Base-by-base conservation (phyloP, 768 basidiomycete genomes). In the Paxillus involutus region DNA sequence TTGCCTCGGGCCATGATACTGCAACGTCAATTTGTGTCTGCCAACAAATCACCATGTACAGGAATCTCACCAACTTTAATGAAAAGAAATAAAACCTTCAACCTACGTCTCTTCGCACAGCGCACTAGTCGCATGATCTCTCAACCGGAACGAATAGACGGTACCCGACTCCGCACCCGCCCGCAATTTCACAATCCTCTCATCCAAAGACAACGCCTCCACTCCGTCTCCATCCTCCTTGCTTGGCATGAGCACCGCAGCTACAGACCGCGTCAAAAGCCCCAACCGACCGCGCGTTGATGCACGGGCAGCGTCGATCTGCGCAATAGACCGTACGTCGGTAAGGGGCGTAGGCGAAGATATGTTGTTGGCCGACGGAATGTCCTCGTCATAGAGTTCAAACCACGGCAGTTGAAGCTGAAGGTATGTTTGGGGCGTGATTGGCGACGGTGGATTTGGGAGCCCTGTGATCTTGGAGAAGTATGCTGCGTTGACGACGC, bases 341-440 rank as follows among this genome's bases (percentile, higher is more conserved):
- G 44, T 30, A 30, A 46, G 44, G 2, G 30, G 29, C 12, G 44
- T 46, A 32, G 29, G 30, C 1, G 44, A 46, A n/a, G 29, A 46
- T 8, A 29, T 33, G 17, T 41, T 65, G 53, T 49, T 49, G 42
- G 47, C 61, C 21, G 24, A 42, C 21, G 56, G 59, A 43, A 62
- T 44, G 36, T 58, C 49, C 40, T 62, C 61, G 42, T 62, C 61
- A 17, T 60, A 62, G 30, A 60, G 29, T 24, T 47, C 35, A 36
- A 49, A 56, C 61, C 61, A 62, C 17, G 61, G 56, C 43, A 55
- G 52, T 30, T 45, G 21, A 32, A 49, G 47, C 17, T 56, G 19
- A 30, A 52, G 29, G 37, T 63, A 63, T 26, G 60, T 59, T 44
- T 56, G 43, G 21, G 32, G 11, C 35, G 40, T 42, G 41, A 61